phyloP scores from a whole-genome alignment of 306 rosid genomes.

The Dicorynia guianensis region DNA sequence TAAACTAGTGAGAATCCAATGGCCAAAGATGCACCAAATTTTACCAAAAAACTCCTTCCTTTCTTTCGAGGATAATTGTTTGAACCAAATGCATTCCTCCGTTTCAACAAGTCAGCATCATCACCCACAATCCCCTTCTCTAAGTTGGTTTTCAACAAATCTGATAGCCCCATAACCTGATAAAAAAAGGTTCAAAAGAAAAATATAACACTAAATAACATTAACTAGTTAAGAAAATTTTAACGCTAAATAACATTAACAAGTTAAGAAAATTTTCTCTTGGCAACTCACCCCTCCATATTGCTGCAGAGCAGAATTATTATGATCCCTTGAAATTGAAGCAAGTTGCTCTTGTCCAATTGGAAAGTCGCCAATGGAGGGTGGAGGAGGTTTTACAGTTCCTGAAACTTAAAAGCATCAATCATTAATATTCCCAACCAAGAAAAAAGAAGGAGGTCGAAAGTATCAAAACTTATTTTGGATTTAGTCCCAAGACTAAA shows the following conservation, averaged over 20 bases:
- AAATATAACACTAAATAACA: slow-evolving; percentile 10
- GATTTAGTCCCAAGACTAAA: no score
- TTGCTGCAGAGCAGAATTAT: slow-evolving; percentile 51
- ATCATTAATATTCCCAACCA: slow-evolving; percentile 15
- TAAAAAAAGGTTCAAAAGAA: slow-evolving; percentile 39
- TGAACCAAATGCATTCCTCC: slow-evolving; percentile 71
- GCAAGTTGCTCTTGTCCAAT: slow-evolving; percentile 72
- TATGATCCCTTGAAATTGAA: slow-evolving; percentile 71
- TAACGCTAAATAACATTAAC: slow-evolving; percentile 1
- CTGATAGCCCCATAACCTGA: slow-evolving; percentile 72
- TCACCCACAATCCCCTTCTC: slow-evolving; percentile 82
- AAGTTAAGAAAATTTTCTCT: slow-evolving; percentile 2
- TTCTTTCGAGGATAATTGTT: slow-evolving; percentile 78
- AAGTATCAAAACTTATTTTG: no score
- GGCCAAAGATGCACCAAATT: slow-evolving; percentile 20
- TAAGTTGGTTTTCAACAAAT: slow-evolving; percentile 62
- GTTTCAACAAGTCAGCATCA: slow-evolving; percentile 66
- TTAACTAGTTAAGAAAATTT: no score
- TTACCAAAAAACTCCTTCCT: slow-evolving; percentile 79
- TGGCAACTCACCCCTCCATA: slow-evolving; percentile 73
- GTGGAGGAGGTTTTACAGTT: slow-evolving; percentile 22
- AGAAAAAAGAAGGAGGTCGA: neutral
- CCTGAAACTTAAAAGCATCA: slow-evolving; percentile 45
- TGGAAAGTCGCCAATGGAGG: slow-evolving; percentile 56
- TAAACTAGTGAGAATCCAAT: neutral